Evolutionary conservation across 306 rosid species (phyloP), one percentile per base, ranked within the genome.

Genomic region (Vigna reflexopilosa): DNA sequence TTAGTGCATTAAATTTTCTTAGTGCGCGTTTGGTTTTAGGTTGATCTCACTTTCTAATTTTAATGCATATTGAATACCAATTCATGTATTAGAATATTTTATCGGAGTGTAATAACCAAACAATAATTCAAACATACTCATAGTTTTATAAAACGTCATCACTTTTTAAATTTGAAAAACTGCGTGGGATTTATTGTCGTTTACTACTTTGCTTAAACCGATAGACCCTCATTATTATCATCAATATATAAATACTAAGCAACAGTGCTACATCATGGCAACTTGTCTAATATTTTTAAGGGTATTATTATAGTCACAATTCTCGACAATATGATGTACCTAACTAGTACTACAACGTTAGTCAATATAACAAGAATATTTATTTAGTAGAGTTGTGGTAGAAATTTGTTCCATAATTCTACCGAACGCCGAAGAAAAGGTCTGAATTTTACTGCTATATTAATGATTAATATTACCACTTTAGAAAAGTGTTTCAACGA

Each of bases 401-500:
- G 58, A 48, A 26, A 15, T 51, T 9, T 51, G 49, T n/a, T 51
- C 15, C 48, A 32, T 30, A 11, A 70, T 70, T 17, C 62, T 51
- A 52, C 63, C 76, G 19, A 52, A 52, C 63, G 1, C 64, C 34
- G 2, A 26, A 32, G 76, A 71, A 52, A 36, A 52, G 15, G 28
- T 28, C 34, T 11, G 34, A 32, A 19, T 34, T 10, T 36, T 52
- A 44, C n/a, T 11, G 28, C 17, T 13, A n/a, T 32, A 26, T 10
- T 74, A 17, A 45, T 75, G 28, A 26, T 59, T 74, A 61, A 10
- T 73, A 44, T 14, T 14, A 26, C 7, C 2, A 45, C 56, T 59
- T 58, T 61, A 10, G 48, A 61, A 58, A 45, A 16, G 32, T 26
- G 58, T 26, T 59, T 47, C 59, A 75, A 75, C 30, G 16, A n/a